phyloP scores from a whole-genome alignment of 495 filamentous ascomycete genomes.

The Hyaloscypha bicolor region DNA sequence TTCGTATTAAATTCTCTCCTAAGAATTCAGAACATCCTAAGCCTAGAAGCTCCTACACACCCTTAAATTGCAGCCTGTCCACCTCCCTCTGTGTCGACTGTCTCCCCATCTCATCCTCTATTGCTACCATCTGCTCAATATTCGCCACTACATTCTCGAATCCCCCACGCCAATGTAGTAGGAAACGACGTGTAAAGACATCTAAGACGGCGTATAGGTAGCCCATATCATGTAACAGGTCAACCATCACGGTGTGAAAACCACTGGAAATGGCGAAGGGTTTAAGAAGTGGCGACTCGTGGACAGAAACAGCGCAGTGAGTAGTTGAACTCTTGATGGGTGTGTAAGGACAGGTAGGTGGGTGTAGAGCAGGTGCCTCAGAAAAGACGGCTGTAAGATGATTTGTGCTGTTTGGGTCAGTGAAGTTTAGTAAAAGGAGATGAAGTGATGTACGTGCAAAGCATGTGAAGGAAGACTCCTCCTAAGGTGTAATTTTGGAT shows the following conservation, averaged over 20 bases:
- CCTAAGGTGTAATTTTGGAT: conserved; percentile 18
- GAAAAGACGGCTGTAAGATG: conserved; percentile 24
- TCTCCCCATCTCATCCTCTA: background rate
- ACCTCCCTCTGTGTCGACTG: background rate
- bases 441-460: conserved; percentile 22
- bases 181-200: conserved; percentile 13
- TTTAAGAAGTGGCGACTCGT: conserved; percentile 15
- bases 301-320: background rate
- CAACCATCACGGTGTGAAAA: conserved; percentile 11
- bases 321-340: conserved; percentile 4
- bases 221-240: conserved; percentile 17
- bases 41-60: background rate
- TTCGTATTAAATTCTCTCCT: too few species aligned
- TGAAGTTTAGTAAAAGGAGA: background rate
- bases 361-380: conserved; percentile 14
- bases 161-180: conserved; percentile 1
- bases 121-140: conserved; percentile 2
- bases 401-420: conserved; percentile 19
- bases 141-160: conserved; percentile 13
- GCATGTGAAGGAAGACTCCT: conserved; percentile 27
- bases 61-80: background rate
- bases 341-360: background rate
- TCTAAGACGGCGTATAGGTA: conserved; percentile 18
- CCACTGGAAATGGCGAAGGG: conserved; percentile 10
- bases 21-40: too few species aligned